phyloP scores from a whole-genome alignment of 192 early-diverging fungal genomes.

The Coemansia sp. region DNA sequence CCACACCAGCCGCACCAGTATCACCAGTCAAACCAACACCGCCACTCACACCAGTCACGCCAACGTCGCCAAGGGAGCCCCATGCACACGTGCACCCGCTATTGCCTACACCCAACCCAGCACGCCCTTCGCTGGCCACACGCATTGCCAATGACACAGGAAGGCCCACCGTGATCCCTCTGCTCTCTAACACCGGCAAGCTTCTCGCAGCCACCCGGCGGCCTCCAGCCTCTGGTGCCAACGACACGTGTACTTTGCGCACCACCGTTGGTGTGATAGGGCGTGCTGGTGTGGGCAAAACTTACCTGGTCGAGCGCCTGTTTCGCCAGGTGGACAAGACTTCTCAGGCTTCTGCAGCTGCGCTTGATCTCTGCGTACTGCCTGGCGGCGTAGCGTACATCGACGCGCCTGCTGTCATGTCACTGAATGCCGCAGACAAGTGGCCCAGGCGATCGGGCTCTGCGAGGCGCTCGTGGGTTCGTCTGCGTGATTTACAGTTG shows the following conservation, averaged over 20 bases:
- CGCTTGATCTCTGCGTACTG: slow-evolving; percentile 21
- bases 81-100: too few species aligned
- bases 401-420: slow-evolving; percentile 31
- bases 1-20: not conserved
- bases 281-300: slow-evolving; percentile 18
- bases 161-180: too few species aligned
- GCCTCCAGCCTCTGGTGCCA: slow-evolving; percentile 9
- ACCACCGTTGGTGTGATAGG: slow-evolving; percentile 30
- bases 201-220: slow-evolving; percentile 13
- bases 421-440: not conserved
- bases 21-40: not conserved
- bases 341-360: not conserved
- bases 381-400: slow-evolving; percentile 10
- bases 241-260: slow-evolving; percentile 11
- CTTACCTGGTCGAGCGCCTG: slow-evolving; percentile 4
- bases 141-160: too few species aligned
- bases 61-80: too few species aligned
- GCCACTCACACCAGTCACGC: slow-evolving; percentile 5
- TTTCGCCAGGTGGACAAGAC: slow-evolving; percentile 7
- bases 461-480: slow-evolving; percentile 1
- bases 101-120: too few species aligned
- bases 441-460: slow-evolving; percentile 1
- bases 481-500: slow-evolving; percentile 32
- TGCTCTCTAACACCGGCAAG: slow-evolving; percentile 11
- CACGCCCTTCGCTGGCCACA: too few species aligned